Conservation (phyloP, 176 grass and related monocot genomes). For the Musa itinerans region DNA sequence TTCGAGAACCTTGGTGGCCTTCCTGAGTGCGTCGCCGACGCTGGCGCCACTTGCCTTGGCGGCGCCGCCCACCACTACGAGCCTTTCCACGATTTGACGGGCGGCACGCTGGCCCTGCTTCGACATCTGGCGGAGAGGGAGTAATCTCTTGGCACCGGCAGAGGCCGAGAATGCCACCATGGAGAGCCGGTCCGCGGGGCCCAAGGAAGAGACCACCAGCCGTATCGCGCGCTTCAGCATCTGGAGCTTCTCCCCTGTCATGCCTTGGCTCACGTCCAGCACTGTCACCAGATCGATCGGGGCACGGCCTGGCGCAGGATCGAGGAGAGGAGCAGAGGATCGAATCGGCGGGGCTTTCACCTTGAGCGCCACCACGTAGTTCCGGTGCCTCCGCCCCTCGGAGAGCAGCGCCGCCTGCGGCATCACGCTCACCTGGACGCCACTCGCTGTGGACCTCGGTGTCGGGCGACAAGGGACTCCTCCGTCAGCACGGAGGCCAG, state of each 20-base stretch:
- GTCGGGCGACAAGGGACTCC: slow-evolving; percentile 17
- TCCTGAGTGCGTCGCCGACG: slow-evolving; percentile 67
- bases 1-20: slow-evolving; percentile 88
- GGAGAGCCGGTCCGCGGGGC: slow-evolving; percentile 62
- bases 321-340: slow-evolving; percentile 1
- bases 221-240: slow-evolving; percentile 81
- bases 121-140: slow-evolving; percentile 67
- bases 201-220: slow-evolving; percentile 56
- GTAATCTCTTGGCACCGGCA: slow-evolving; percentile 56
- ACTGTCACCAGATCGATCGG: slow-evolving; percentile 81
- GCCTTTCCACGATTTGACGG: slow-evolving; percentile 64
- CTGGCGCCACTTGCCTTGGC: slow-evolving; percentile 29
- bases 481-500: background rate
- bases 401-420: slow-evolving; percentile 55
- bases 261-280: slow-evolving; percentile 76
- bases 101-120: slow-evolving; percentile 67
- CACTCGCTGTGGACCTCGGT: background rate
- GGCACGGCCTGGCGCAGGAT: slow-evolving; percentile 22
- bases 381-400: slow-evolving; percentile 46
- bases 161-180: slow-evolving; percentile 73
- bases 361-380: slow-evolving; percentile 70
- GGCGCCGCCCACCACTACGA: slow-evolving; percentile 43
- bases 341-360: slow-evolving; percentile 49
- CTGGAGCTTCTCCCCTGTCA: slow-evolving; percentile 83
- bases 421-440: slow-evolving; percentile 34